Evolutionary conservation across 352 stramenopile species (phyloP), one percentile per base, ranked within the genome.

Genomic region (Albugo candida): DNA sequence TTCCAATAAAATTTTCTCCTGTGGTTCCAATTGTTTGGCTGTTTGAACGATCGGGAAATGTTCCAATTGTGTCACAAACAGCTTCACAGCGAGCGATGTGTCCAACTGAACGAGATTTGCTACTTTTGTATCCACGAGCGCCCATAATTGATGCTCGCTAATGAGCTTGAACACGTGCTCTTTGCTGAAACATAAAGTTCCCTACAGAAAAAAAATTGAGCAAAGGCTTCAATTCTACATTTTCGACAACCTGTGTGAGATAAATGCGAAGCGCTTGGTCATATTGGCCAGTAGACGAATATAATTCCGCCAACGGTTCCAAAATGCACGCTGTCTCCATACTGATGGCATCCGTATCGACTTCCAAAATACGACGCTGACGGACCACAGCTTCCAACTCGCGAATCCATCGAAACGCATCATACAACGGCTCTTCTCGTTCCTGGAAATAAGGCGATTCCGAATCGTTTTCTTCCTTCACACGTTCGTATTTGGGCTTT

Each of bases 131-230:
- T 77, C 63, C 36, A 89, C 73, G 3, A 85, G 56, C 5, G 68
- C 56, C 77, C 77, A 89, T 27, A 89, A 41, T 46, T 85, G 73
- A 45, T 89, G 77, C 46, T 89, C 77, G 0, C 60, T 69, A 58
- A 89, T 86, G 40, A 89, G 61, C 56, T 83, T 79, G 49, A 89
- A 89, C 13, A 69, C 77, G 37, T 83, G 70, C 31, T 86, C 77
- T 54, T 89, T 89, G 65, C 85, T 84, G 10, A 69, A 81, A 53
- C 77, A 89, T 41, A 79, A 78, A n/a, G 74, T 60, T 37, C 73
- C 77, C 24, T 31, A 31, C 24, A 31, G 8, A 3, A 41, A 49
- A 38, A 17, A 2, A 11, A 31, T 31, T 10, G n/a, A n/a, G n/a
- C n/a, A n/a, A n/a, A n/a, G n/a, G n/a, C n/a, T n/a, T n/a, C n/a